A percentile compares a stretch with the other conserved stretches of the same genome.
Conservation (phyloP, 2,329 filamentous ascomycete species). For the Plectosphaerella plurivora region DNA sequence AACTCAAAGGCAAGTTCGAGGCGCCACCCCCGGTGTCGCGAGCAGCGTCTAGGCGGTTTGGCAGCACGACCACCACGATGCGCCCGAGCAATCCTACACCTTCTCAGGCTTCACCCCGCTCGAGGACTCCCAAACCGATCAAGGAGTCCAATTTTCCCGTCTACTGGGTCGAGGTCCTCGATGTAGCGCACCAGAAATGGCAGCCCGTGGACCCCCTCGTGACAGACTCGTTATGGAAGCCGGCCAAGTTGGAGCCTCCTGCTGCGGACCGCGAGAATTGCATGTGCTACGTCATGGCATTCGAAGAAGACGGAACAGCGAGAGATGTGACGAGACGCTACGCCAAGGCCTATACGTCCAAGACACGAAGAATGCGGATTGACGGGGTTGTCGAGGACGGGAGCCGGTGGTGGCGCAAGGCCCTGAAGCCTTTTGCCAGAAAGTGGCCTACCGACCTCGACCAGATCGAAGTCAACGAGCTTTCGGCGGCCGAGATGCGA, state of each 20-base stretch:
- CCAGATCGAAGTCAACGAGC: slow-evolving; percentile 75
- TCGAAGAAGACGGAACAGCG: slow-evolving; percentile 73
- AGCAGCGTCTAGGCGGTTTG: slow-evolving; percentile 41
- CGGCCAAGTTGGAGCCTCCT: slow-evolving; percentile 76
- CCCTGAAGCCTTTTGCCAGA: slow-evolving; percentile 42
- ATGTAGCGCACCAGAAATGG: slow-evolving; percentile 86
- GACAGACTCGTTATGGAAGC: slow-evolving; percentile 70
- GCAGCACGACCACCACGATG: slow-evolving; percentile 50
- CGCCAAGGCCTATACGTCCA: slow-evolving; percentile 82
- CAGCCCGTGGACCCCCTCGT: slow-evolving; percentile 81
- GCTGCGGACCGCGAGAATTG: slow-evolving; percentile 70
- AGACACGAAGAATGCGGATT: slow-evolving; percentile 77
- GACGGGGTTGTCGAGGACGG: slow-evolving; percentile 53
- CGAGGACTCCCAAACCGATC: slow-evolving; percentile 36
- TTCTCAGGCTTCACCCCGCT: slow-evolving; percentile 24
- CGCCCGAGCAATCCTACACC: slow-evolving; percentile 31
- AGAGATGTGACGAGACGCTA: slow-evolving; percentile 88
- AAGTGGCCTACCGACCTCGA: slow-evolving; percentile 59
- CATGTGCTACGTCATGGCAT: slow-evolving; percentile 80
- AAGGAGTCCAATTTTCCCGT: slow-evolving; percentile 75
- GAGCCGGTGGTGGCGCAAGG: slow-evolving; percentile 48
- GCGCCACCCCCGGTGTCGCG: slow-evolving; percentile 20
- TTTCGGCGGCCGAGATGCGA: slow-evolving; percentile 64
- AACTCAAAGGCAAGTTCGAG: slow-evolving; percentile 29
- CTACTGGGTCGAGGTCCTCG: slow-evolving; percentile 93